Conservation (phyloP, 1,284 basidiomycete species). For the Cutaneotrichosporon mucoides region DNA sequence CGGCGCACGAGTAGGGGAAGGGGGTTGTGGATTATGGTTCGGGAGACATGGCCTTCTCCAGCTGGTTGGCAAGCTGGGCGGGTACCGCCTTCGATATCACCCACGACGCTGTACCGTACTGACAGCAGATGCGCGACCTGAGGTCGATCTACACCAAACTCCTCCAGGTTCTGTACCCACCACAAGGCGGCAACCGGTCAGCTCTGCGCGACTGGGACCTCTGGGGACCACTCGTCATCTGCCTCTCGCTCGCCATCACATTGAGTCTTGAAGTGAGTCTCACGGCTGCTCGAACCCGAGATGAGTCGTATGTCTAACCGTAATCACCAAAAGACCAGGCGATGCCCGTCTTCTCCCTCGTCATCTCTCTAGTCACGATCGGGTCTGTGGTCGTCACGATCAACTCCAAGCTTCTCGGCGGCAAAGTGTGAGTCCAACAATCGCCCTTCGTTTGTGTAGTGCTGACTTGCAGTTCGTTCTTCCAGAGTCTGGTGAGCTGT, state of each 20-base stretch:
- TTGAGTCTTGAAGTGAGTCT: slow-evolving; percentile 75
- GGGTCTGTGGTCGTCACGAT: slow-evolving; percentile 85
- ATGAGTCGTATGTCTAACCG: neutral
- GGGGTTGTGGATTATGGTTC: too few species aligned
- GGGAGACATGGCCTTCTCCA: too few species aligned
- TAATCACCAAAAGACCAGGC: slow-evolving; percentile 80
- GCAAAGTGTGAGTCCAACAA: slow-evolving; percentile 67
- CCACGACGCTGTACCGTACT: neutral
- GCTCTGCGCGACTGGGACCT: slow-evolving; percentile 89
- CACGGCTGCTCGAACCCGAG: too few species aligned
- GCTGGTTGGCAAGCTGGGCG: too few species aligned
- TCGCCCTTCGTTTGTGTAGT: neutral
- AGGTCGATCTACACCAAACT: slow-evolving; percentile 86
- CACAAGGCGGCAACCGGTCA: slow-evolving; percentile 66
- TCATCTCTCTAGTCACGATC: slow-evolving; percentile 82
- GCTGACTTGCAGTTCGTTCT: slow-evolving; percentile 67
- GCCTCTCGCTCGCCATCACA: slow-evolving; percentile 76
- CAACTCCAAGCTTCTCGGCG: slow-evolving; percentile 93
- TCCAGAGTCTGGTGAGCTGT: slow-evolving; percentile 64
- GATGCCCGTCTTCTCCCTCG: slow-evolving; percentile 82
- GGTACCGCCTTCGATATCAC: too few species aligned
- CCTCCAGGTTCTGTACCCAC: slow-evolving; percentile 85
- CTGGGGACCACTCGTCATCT: slow-evolving; percentile 88
- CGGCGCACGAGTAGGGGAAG: too few species aligned
- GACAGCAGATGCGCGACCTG: slow-evolving; percentile 71